Evolutionary conservation across 2,329 filamentous ascomycete species (phyloP), one percentile per base, ranked within the genome.

Genomic region (Colletotrichum sp.): DNA sequence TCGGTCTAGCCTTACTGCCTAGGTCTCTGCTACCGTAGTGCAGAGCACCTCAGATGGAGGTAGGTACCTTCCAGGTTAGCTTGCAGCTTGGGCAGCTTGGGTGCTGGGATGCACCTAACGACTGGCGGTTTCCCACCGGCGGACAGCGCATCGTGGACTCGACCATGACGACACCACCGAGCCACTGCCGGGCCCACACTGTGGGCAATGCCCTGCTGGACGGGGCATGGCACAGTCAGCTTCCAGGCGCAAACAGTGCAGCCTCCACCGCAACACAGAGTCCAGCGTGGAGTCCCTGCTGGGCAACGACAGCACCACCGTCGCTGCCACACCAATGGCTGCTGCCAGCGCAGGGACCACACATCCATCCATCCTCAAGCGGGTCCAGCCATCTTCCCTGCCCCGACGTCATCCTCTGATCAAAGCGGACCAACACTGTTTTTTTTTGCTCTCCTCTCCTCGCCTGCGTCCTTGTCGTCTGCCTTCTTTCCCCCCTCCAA

Each of bases 111-210:
- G 59, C n/a, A 49, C 44, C 44, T 13, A 21, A 49, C n/a, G 44
- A 49, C 62, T 34, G 55, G 32, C 69, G 18, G 66, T 44, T 71
- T 70, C 57, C 59, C 59, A 32, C 71, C 24, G 69, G 32, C 60
- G 62, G 32, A 72, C 72, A 75, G 72, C 69, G 30, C 72, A 75
- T 75, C 39, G 72, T 75, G 69, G 52, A 18, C 44, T n/a, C 44
- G 44, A 49, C 65, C 71, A 77, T 77, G 75, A 77, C 75, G 75
- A 77, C 75, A 77, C 75, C 62, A 67, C 75, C 63, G 67, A 71
- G 72, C 75, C 75, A 77, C 67, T 77, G 67, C 71, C 71, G 67
- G 52, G 13, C 32, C 67, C 71, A 67, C 52, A 52, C 30, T 52
- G 62, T 65, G 6, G 7, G 18, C 70, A 69, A 70, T 66, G 7